Evolutionary conservation across 805 yeast genomes (phyloP).

Genomic region (Lipomyces oligophaga): DNA sequence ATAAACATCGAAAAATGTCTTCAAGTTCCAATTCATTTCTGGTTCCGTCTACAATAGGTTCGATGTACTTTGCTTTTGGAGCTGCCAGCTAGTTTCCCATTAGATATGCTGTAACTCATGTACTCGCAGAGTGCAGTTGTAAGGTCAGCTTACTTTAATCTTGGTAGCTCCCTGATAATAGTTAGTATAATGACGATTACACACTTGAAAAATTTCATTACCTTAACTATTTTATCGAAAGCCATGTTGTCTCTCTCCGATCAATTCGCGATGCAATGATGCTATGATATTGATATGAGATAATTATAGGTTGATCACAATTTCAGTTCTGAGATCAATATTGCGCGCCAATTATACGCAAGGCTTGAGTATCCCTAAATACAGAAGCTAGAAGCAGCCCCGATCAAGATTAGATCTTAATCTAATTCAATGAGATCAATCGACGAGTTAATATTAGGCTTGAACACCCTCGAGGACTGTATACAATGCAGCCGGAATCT

Average conservation of each 20-base stretch:
- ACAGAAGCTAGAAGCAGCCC: too few relatives aligned
- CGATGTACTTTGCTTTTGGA: slow-evolving; percentile 95
- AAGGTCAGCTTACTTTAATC: slow-evolving; percentile 43
- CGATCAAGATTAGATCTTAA: too few relatives aligned
- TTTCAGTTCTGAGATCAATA: too few relatives aligned
- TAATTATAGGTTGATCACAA: too few relatives aligned
- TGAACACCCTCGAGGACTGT: too few relatives aligned
- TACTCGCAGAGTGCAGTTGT: neutral
- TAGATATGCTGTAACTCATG: neutral
- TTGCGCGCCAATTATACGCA: too few relatives aligned
- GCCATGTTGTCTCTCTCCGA: slow-evolving; percentile 16
- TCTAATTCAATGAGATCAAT: too few relatives aligned
- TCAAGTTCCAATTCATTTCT: slow-evolving; percentile 59
- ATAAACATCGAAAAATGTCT: slow-evolving; percentile 64
- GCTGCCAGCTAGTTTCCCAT: slow-evolving; percentile 64
- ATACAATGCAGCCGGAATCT: too few relatives aligned
- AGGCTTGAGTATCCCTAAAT: too few relatives aligned
- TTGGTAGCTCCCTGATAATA: slow-evolving; percentile 58
- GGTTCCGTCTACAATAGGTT: slow-evolving; percentile 77
- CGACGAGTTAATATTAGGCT: too few relatives aligned
- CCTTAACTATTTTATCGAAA: slow-evolving; percentile 65
- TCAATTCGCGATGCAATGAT: too few relatives aligned
- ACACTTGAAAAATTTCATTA: slow-evolving; percentile 15
- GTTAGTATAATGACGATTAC: neutral
- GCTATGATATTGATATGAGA: too few relatives aligned